Evolutionary conservation across 2,329 filamentous ascomycete species (phyloP), one percentile per base, ranked within the genome.

Genomic region (Ophiostoma pallidulum): DNA sequence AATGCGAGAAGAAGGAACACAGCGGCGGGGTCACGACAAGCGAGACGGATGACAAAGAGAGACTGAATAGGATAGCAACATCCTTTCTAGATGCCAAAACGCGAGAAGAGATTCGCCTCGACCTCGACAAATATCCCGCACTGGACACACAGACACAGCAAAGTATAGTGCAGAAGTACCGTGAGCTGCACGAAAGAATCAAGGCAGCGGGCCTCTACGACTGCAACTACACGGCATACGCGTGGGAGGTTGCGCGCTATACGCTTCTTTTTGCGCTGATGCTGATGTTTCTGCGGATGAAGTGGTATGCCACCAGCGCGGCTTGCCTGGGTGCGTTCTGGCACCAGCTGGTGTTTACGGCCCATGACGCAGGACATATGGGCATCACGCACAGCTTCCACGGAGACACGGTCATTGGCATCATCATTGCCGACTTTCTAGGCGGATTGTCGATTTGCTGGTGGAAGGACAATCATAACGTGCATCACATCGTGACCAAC

Each of bases 401-500:
- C 42, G 66, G 80, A 32, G 92, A 98, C 64, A 84, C 84, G 2
- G 73, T 84, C 41, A 87, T 98, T 53, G 91, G 88, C 41, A 95
- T 97, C 60, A 68, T 94, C 54, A 84, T 96, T 58, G 89, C 90
- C 45, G 85, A 95, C 62, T 97, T 84, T 58, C 69, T 92, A 18
- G 92, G 92, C 32, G 92, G 92, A 0, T 67, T 98, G 29, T 95
- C 88, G 22, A 68, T 95, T 46, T 87, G 91, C 38, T 98, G 92
- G 92, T 98, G 92, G 91, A 97, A 97, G 67, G 77, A 80, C 52
- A 96, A 82, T 62, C 91, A 97, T 66, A 97, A 97, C 60, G 89
- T 96, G 8, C 91, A 97, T 62, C 91, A 97, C 60, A 89, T 97
- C 56, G 84, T 97, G 45, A 97, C 92, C 16, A 97, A 97, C 64